Conservation (phyloP, 257 asterid species). For the Verbena officinalis region DNA sequence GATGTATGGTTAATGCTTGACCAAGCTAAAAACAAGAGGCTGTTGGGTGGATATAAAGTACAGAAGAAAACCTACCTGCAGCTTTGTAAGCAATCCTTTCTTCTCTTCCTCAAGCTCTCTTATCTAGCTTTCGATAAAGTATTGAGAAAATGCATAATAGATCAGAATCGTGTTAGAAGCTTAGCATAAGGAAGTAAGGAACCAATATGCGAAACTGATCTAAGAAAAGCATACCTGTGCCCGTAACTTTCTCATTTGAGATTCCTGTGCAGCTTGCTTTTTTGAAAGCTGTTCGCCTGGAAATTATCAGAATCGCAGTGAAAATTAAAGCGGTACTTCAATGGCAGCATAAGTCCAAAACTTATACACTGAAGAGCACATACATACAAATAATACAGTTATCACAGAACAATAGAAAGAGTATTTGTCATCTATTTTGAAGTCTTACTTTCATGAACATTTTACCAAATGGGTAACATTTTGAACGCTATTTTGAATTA, state of each 20-base stretch:
- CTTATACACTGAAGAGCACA: conserved; percentile 23
- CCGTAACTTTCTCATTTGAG: conserved; percentile 89
- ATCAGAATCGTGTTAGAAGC: conserved; percentile 24
- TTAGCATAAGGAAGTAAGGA: conserved; percentile 25
- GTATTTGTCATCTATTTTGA: neutral
- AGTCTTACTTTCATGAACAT: neutral
- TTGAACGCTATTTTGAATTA: neutral
- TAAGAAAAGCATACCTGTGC: conserved; percentile 73
- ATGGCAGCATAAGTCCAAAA: conserved; percentile 9
- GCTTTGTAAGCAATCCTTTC: conserved; percentile 77
- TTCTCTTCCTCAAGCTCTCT: conserved; percentile 99
- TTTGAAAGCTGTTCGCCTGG: conserved; percentile 97
- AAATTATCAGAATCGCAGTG: conserved; percentile 27
- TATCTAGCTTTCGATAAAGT: conserved; percentile 76
- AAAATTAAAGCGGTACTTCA: conserved; percentile 9
- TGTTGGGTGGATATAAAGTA: neutral
- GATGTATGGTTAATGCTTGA: neutral
- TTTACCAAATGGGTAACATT: neutral
- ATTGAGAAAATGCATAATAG: conserved; percentile 25
- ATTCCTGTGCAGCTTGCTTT: conserved; percentile 98
- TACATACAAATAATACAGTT: conserved; percentile 1
- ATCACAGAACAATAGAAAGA: neutral
- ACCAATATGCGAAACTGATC: conserved; percentile 30
- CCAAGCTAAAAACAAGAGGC: neutral
- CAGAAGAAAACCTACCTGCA: conserved; percentile 64